Evolutionary conservation across 768 basidiomycete genomes (phyloP), one percentile per base, ranked within the genome.

Genomic region (Calocybe cyanea): DNA sequence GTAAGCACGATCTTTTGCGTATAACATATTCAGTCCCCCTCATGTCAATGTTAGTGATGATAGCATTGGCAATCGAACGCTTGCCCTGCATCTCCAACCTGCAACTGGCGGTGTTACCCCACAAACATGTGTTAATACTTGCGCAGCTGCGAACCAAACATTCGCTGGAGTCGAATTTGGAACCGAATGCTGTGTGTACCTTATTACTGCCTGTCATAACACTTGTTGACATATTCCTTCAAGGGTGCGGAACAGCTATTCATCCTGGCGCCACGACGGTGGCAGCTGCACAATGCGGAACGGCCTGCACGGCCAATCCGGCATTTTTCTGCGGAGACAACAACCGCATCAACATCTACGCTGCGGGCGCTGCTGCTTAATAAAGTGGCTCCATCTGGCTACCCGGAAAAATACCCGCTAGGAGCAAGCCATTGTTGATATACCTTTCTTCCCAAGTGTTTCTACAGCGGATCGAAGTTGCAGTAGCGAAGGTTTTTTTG

Each of bases 271-370:
- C 35, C 17, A 38, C 43, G 14, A 33, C 23, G 20, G 46, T 51
- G 2, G 40, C 10, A 3, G 46, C 47, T 15, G 32, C 28, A 21
- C 25, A 52, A 20, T 48, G 46, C 15, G 43, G 39, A 5, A 30
- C 43, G 18, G 46, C 46, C 11, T 52, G 50, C 24, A 43, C 33
- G 14, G 5, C 23, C 4, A 31, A 47, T 28, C 46, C 50, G 8
- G 13, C 46, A 6, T 45, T 38, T 44, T 50, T 50, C 41, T 50
- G 49, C 19, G 49, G 44, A 25, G 43, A 47, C 37, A 34, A 21
- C 17, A 41, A 48, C 33, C 46, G 43, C 25, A 46, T 52, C 13
- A 40, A 41, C 20, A 28, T 48, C 20, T 45, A 42, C 37, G 8
- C 31, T 35, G 7, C 7, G 7, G 11, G 11, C 5, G 25, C 25